Conservation (phyloP, 169 alveolate species). For the Neospora caninum region DNA sequence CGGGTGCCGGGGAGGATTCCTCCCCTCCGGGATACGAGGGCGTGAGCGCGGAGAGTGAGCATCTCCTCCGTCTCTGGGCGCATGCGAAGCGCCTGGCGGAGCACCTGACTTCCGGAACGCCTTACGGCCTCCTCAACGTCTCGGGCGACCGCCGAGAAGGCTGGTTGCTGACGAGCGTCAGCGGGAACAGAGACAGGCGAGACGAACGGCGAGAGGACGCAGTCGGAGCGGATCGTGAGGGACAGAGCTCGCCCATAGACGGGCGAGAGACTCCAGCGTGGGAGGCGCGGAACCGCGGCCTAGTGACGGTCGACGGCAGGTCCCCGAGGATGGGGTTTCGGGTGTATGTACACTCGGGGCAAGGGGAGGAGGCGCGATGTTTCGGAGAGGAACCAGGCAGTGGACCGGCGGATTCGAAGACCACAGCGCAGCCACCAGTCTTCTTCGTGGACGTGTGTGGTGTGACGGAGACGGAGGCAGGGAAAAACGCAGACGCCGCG, state of each 20-base stretch:
- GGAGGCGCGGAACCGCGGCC: background rate
- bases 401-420: background rate
- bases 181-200: background rate
- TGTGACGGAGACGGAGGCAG: background rate
- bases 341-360: background rate
- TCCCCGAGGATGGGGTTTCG: constrained; percentile 29
- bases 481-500: background rate
- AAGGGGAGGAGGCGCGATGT: no score
- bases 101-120: background rate
- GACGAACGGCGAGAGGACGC: no score
- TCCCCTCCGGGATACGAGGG: background rate
- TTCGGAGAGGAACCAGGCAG: background rate
- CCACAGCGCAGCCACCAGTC: background rate
- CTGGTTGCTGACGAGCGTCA: background rate
- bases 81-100: background rate
- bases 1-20: background rate
- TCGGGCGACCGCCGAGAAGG: background rate
- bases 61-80: background rate
- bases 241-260: no score
- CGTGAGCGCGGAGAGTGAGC: background rate
- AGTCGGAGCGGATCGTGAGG: background rate
- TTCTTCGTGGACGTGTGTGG: background rate
- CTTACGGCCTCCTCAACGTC: background rate
- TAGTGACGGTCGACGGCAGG: constrained; percentile 22
- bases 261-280: no score